Base-by-base conservation (phyloP, 345 rosid species). In the Citrus inodora region DNA sequence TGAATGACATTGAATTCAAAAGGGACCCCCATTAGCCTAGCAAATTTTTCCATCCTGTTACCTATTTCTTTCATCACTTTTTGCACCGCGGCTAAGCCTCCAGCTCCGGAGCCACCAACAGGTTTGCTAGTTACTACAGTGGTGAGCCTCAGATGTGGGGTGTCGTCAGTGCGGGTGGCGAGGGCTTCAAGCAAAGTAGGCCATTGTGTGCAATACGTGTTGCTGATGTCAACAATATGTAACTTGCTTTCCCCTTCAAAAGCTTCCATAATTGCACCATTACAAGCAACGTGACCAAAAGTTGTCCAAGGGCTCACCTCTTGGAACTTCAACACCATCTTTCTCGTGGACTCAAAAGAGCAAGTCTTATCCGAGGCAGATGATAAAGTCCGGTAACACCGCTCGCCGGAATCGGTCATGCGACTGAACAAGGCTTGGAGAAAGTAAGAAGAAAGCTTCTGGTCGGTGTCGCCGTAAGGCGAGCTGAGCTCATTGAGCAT, bases 301-400 rank as follows among this genome's bases (percentile, higher is more conserved):
- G 98, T 96, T 51, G 91, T 89, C 99, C 99, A 96, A 2, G 98
- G 99, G 79, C 93, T 90, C 68, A 90, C 97, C 87, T 96, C 99
- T 86, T 96, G 99, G 63, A 94, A 92, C 84, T 90, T 92, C 73
- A 96, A 81, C 2, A 94, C 90, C 78, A 88, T 89, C 83, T 90
- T 96, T 28, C 97, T 85, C 0, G 94, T 92, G 9, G 97, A 90
- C 75, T 92, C 97, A 78, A 96, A 92, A 19, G 97, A 92, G 80
- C 91, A 89, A 1, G 88, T 87, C 78, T 89, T 91, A 22, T 96
- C 97, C 0, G 98, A 86, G 1, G 93, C 94, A 0, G 94, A 81
- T 4, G 86, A 81, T 75, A 92, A 75, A 30, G 93, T 85, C 0
- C 87, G 85, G 85, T 90, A 88, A 46, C 94, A 89, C 10, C 94